Base-by-base conservation (phyloP, 306 rosid genomes). In the Parietaria judaica region DNA sequence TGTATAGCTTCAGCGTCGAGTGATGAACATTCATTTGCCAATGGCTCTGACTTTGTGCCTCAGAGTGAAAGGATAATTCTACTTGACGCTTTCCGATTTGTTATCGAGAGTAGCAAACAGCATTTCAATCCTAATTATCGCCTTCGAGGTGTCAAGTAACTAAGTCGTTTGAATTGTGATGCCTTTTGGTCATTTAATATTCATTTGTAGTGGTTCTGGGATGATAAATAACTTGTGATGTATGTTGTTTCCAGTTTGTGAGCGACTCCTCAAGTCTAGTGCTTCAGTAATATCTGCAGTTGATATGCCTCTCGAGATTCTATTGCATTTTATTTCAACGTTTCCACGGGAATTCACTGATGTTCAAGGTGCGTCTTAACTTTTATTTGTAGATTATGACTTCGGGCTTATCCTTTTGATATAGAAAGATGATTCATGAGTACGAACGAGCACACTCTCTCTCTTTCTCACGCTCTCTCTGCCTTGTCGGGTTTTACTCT, bases 121-220 rank as follows among this genome's bases (percentile, higher is more conserved):
- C 98, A 91, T 77, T 91, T 91, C 82, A 91, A 91, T 80, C 95
- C 97, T 63, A 91, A 78, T 70, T 91, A 91, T 79, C 95, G 98
- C 61, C 75, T 80, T 65, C 81, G 55, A 87, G 98, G 96, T 87
- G 72, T 75, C 73, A 71, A 57, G 54, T 73, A 51, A 63, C 66
- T 70, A 50, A 51, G 1, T 49, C 53, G 4, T 7, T 9, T 49
- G 53, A 11, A 49, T 49, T 9, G 4, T 49, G 53, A 49, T 10
- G 53, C 3, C 8, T 46, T 46, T 49, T 50, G 63, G 47, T 70
- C 54, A 72, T 47, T 56, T 58, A 63, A 58, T 75, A 57, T 64
- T 37, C 66, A 60, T 59, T 37, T 60, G 51, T 8, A 59, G 63
- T 52, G 38, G 14, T 51, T 14, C 59, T 62, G 56, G 51, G 39